phyloP scores from a whole-genome alignment of 169 alveolate species.

The Cryptosporidium sp. region DNA sequence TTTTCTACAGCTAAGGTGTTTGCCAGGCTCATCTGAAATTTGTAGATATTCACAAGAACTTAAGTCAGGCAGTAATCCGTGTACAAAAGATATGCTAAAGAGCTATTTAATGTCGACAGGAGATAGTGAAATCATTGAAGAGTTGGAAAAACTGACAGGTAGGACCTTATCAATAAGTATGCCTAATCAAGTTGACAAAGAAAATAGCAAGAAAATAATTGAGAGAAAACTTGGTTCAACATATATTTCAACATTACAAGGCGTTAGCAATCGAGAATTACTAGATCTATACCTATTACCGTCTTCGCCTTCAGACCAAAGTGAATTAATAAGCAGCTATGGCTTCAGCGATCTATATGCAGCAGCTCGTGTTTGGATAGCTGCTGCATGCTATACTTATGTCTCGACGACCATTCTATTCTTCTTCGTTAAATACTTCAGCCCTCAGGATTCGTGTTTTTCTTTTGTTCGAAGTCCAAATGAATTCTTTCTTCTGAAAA shows the following conservation, averaged over 20 bases:
- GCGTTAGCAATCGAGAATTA: constrained; percentile 35
- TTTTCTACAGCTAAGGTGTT: constrained; percentile 56
- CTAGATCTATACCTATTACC: constrained; percentile 55
- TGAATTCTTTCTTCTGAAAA: constrained; percentile 45
- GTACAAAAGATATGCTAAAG: constrained; percentile 23
- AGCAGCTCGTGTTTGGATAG: constrained; percentile 64
- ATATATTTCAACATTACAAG: constrained; percentile 64
- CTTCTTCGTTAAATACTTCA: constrained; percentile 45
- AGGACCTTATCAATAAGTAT: not conserved
- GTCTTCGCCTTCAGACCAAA: constrained; percentile 33
- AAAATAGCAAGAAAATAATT: too few relatives aligned
- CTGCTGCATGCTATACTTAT: constrained; percentile 38
- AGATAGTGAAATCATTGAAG: constrained; percentile 9
- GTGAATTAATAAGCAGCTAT: constrained; percentile 63
- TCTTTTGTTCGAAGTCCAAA: constrained; percentile 65
- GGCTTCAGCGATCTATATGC: constrained; percentile 71
- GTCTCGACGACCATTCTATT: constrained; percentile 58
- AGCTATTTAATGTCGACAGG: constrained; percentile 34
- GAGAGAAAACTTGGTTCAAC: constrained; percentile 27
- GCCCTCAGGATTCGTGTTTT: constrained; percentile 71
- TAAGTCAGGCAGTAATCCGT: constrained; percentile 48
- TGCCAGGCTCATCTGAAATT: constrained; percentile 45
- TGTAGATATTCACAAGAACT: constrained; percentile 38
- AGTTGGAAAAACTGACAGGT: not conserved
- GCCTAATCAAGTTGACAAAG: not conserved